Percentiles rank a stretch among this genome's conserved stretches.
Evolutionary conservation across 2,329 filamentous ascomycete genomes (phyloP).

Genomic region (Colletotrichum tropicale): DNA sequence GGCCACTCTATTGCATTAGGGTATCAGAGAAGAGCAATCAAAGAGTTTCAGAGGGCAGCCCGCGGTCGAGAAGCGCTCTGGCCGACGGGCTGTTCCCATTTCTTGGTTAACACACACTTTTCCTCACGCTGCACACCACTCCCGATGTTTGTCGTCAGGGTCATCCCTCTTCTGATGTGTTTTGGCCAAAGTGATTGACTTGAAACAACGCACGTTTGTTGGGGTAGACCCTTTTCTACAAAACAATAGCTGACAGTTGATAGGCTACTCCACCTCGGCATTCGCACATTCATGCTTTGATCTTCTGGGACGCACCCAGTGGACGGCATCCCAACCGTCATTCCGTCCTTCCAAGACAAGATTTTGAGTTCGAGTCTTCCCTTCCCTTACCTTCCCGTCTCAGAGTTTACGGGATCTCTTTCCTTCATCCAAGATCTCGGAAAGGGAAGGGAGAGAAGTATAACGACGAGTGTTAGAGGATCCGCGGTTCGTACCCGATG

Average conservation of each 20-base stretch:
- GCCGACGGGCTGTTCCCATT: neutral
- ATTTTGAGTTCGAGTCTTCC: neutral
- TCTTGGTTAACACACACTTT: neutral
- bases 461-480: slow-evolving; percentile 1
- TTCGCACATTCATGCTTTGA: neutral
- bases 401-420: neutral
- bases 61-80: slow-evolving; percentile 20
- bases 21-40: slow-evolving; percentile 16
- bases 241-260: slow-evolving; percentile 1
- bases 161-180: neutral
- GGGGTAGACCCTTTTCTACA: neutral
- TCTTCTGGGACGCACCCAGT: neutral
- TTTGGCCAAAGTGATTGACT: slow-evolving; percentile 13
- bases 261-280: neutral
- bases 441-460: neutral
- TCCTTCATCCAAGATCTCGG: neutral
- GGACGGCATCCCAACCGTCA: neutral
- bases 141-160: neutral
- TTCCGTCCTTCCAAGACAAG: neutral
- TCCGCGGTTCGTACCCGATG: neutral
- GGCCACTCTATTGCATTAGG: slow-evolving; percentile 12
- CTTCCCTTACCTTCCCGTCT: neutral
- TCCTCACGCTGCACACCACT: neutral
- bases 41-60: slow-evolving; percentile 5
- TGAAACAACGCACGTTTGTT: slow-evolving; percentile 12